A percentile compares a stretch with the other conserved stretches of the same genome.
Conservation (phyloP, 177 flowering plant species). For the Vitis hybrid region DNA sequence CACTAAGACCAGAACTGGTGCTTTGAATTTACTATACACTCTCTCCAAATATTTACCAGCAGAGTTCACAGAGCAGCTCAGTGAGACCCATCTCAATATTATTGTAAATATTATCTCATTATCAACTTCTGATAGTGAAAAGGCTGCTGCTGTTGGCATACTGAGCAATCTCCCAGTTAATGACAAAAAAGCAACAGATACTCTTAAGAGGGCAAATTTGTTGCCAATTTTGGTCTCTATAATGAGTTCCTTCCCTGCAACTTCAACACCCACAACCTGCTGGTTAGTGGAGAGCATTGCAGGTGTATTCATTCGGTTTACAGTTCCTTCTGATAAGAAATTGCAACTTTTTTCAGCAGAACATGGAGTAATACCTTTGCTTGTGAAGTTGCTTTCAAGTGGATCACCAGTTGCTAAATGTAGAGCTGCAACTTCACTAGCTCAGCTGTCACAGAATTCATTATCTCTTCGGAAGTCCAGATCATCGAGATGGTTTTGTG, state of each 20-base stretch:
- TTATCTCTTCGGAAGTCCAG: slow-evolving; percentile 40
- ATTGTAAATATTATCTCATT: slow-evolving; percentile 43
- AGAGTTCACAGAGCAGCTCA: slow-evolving; percentile 57
- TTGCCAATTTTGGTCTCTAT: slow-evolving; percentile 52
- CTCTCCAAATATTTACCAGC: slow-evolving; percentile 54
- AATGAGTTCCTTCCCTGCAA: slow-evolving; percentile 22
- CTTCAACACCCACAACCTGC: slow-evolving; percentile 18
- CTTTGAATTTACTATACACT: slow-evolving; percentile 56
- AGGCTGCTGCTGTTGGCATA: slow-evolving; percentile 60
- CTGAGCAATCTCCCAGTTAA: slow-evolving; percentile 53
- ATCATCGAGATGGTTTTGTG: slow-evolving; percentile 61
- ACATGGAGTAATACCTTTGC: slow-evolving; percentile 59
- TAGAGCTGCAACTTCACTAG: slow-evolving; percentile 66
- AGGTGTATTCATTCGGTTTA: slow-evolving; percentile 58
- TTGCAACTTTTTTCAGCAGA: slow-evolving; percentile 58
- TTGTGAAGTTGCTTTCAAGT: slow-evolving; percentile 62
- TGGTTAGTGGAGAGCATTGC: slow-evolving; percentile 51
- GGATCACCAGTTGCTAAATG: slow-evolving; percentile 50
- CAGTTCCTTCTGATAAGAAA: slow-evolving; percentile 64
- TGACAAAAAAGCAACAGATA: slow-evolving; percentile 58
- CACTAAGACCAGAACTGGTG: slow-evolving; percentile 42
- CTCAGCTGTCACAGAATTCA: slow-evolving; percentile 75
- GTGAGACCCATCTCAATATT: slow-evolving; percentile 35
- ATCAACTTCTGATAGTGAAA: slow-evolving; percentile 51
- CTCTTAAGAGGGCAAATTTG: slow-evolving; percentile 43